Evolutionary conservation across 805 yeast genomes (phyloP).

Genomic region (Debaryomyces hansenii): DNA sequence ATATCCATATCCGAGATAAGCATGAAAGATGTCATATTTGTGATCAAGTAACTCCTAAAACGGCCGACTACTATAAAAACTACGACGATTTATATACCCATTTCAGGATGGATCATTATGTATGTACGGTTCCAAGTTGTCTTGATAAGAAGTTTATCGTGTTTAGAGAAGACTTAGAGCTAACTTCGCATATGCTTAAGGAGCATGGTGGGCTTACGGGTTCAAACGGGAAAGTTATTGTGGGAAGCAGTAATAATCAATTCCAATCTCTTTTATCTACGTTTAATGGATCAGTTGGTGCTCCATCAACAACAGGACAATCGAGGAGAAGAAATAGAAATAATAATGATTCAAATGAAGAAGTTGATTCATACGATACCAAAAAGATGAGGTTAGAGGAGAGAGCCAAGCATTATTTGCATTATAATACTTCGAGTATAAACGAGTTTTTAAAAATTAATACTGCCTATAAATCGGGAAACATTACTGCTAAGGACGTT

Average conservation of each 20-base stretch:
- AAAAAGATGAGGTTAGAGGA: constrained; percentile 72
- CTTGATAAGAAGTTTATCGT: constrained; percentile 90
- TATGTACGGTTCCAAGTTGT: constrained; percentile 76
- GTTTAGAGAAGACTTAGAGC: constrained; percentile 79
- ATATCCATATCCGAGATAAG: constrained; percentile 72
- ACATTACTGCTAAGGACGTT: constrained; percentile 50
- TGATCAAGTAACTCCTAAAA: constrained; percentile 67
- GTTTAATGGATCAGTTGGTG: constrained; percentile 29
- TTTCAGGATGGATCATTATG: constrained; percentile 70
- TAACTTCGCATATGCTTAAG: constrained; percentile 82
- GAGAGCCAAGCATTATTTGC: constrained; percentile 77
- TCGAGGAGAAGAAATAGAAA: constrained; percentile 14
- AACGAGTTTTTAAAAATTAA: constrained; percentile 52
- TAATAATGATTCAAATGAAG: constrained; percentile 20
- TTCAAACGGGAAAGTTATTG: constrained; percentile 39
- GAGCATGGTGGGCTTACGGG: constrained; percentile 67
- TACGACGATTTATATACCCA: constrained; percentile 76
- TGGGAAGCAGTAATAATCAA: constrained; percentile 37
- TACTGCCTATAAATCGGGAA: constrained; percentile 44
- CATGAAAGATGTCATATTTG: constrained; percentile 93
- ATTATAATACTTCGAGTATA: constrained; percentile 49
- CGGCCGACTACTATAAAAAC: constrained; percentile 62
- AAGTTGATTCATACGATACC: constrained; percentile 43
- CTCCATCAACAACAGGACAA: constrained; percentile 13
- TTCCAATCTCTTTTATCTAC: constrained; percentile 68